Conservation (phyloP, 1,284 basidiomycete genomes). For the Malassezia pachydermatis region DNA sequence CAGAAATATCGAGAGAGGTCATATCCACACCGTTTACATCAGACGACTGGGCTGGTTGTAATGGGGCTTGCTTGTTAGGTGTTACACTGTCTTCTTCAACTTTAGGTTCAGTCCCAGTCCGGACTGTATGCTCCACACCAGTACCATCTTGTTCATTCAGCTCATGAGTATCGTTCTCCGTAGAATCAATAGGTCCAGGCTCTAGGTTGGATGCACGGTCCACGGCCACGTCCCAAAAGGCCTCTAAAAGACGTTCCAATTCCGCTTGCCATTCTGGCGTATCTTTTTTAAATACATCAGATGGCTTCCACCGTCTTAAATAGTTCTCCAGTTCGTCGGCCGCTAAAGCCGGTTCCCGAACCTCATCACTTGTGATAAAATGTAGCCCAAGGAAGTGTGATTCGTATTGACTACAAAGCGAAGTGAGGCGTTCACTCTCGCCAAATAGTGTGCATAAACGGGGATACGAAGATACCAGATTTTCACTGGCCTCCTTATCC, state of each 20-base stretch:
- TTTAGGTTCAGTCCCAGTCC: neutral
- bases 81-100: neutral
- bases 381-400: slow-evolving; percentile 34
- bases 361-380: slow-evolving; percentile 42
- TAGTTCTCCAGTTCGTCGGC: slow-evolving; percentile 27
- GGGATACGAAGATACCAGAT: slow-evolving; percentile 1
- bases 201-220: slow-evolving; percentile 34
- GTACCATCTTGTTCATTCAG: neutral
- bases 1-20: neutral
- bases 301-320: slow-evolving; percentile 9
- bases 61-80: neutral
- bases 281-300: slow-evolving; percentile 12
- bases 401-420: slow-evolving; percentile 38
- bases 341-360: slow-evolving; percentile 52
- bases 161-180: neutral
- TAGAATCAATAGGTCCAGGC: neutral
- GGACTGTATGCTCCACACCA: neutral
- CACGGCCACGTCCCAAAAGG: slow-evolving; percentile 40
- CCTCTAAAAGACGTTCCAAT: slow-evolving; percentile 34
- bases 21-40: too few relatives aligned
- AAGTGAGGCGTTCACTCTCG: slow-evolving; percentile 8
- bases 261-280: slow-evolving; percentile 32
- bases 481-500: slow-evolving; percentile 15
- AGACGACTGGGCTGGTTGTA: neutral
- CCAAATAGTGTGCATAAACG: neutral